Percentiles rank a stretch among this genome's conserved stretches.
Conservation (phyloP, 225 moss, liverwort and hornwort species). For the Pseudisothecium myosuroides region DNA sequence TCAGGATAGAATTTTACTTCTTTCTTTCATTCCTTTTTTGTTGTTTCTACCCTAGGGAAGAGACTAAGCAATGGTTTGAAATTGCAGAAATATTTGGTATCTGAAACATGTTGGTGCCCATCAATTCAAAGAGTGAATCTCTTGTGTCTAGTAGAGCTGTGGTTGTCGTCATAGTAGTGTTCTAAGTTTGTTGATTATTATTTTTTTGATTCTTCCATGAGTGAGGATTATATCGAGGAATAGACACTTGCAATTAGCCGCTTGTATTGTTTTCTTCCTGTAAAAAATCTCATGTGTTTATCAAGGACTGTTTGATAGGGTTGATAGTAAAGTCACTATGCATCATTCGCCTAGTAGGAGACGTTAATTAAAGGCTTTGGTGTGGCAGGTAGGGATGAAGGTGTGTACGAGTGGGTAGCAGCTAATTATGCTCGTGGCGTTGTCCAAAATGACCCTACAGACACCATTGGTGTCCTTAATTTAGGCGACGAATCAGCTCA, state of each 20-base stretch:
- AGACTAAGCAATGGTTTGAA: background rate
- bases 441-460: conserved; percentile 1
- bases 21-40: background rate
- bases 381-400: conserved; percentile 45
- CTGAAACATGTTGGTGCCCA: background rate
- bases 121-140: background rate
- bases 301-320: background rate
- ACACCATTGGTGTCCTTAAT: conserved; percentile 26
- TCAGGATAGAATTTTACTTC: too few species aligned
- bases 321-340: background rate
- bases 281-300: background rate
- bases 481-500: conserved; percentile 30
- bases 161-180: background rate
- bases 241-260: background rate
- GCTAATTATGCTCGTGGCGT: conserved; percentile 24
- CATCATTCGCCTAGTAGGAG: background rate
- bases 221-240: background rate
- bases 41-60: background rate
- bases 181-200: background rate
- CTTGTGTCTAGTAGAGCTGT: background rate
- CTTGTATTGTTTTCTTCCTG: background rate
- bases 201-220: background rate
- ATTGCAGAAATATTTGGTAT: background rate
- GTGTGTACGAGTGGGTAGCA: conserved; percentile 44
- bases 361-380: background rate